Conservation (phyloP, 129 eudicot genomes). For the Kitagawia praeruptora region DNA sequence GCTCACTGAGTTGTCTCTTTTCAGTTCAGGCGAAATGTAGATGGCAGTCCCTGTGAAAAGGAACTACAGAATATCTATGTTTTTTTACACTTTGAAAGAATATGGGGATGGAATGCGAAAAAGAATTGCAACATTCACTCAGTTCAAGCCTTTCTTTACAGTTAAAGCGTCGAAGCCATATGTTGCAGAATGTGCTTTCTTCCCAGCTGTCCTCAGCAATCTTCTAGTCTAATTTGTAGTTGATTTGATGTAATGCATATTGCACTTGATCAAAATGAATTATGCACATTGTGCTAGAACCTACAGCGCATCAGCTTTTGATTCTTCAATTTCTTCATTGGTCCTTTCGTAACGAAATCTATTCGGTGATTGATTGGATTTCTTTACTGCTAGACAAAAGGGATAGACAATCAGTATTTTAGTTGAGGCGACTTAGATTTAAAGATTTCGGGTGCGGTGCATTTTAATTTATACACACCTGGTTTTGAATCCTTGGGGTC, state of each 20-base stretch:
- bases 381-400: constrained; percentile 7
- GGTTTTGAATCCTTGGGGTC: constrained; percentile 15
- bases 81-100: too few species aligned
- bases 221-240: not conserved
- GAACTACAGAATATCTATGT: too few species aligned
- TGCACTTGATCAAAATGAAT: not conserved
- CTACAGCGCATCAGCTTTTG: not conserved
- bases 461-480: constrained; percentile 1
- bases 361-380: not conserved
- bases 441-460: not conserved
- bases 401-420: not conserved
- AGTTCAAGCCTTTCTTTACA: too few species aligned
- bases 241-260: not conserved
- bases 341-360: constrained; percentile 8
- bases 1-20: too few species aligned
- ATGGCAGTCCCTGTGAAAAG: too few species aligned
- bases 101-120: too few species aligned
- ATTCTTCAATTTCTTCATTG: constrained; percentile 12
- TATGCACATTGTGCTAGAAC: not conserved
- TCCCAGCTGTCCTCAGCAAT: not conserved
- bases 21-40: too few species aligned
- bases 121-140: too few species aligned
- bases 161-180: too few species aligned
- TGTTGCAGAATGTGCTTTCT: not conserved
- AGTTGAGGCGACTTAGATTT: not conserved